phyloP scores from a whole-genome alignment of 441 rosid genomes.

The Gossypium trilobum region DNA sequence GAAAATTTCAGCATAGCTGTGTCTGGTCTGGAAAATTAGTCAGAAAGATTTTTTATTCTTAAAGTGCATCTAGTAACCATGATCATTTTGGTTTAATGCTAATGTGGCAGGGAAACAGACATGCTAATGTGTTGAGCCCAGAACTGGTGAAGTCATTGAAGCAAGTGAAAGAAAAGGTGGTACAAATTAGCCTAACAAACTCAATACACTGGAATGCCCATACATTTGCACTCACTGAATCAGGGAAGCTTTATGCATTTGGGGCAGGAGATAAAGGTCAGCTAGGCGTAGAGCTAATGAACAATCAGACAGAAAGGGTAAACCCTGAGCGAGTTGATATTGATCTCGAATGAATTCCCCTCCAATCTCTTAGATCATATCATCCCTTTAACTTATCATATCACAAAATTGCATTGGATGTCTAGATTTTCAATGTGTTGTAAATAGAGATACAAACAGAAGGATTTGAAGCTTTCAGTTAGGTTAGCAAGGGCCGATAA shows the following conservation, averaged over 20 bases:
- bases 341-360: conserved; percentile 33
- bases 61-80: not conserved
- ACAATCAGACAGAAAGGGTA: conserved; percentile 57
- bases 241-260: conserved; percentile 73
- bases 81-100: not conserved
- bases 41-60: not conserved
- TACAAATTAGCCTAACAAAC: conserved; percentile 80
- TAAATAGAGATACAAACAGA: conserved; percentile 40
- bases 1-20: not conserved
- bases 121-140: conserved; percentile 66
- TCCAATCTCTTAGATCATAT: conserved; percentile 8
- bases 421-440: conserved; percentile 33
- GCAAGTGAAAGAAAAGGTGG: conserved; percentile 56
- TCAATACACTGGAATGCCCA: conserved; percentile 82
- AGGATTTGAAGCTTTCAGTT: conserved; percentile 33
- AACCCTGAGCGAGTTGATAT: conserved; percentile 57
- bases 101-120: conserved; percentile 45
- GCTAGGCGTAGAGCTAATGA: conserved; percentile 63
- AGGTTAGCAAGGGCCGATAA: conserved; percentile 26
- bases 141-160: conserved; percentile 67
- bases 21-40: not conserved
- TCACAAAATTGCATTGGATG: conserved; percentile 34
- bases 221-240: conserved; percentile 80
- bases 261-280: conserved; percentile 96
- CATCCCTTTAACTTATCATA: conserved; percentile 12